A percentile compares a stretch with the other conserved stretches of the same genome.
These are phyloP conservation scores for Triglochin maritima DNA, from an alignment of 106 monocot species.

Conservation along the genomic window DNA sequence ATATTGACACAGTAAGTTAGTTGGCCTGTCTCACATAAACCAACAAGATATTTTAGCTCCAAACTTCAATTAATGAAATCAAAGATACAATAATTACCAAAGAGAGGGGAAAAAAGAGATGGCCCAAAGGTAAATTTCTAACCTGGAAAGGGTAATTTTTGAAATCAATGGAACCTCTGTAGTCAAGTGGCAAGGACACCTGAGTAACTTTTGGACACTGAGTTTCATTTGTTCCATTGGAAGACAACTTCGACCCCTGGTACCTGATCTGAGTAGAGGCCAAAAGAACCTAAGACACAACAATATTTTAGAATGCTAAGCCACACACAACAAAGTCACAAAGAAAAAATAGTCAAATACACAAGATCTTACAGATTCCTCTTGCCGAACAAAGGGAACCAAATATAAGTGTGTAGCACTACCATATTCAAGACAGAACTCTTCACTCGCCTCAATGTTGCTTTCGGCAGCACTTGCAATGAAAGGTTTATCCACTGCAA, in stretches of 20 bases:
- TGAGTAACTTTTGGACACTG: constrained; percentile 41
- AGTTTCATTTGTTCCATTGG: constrained; percentile 14
- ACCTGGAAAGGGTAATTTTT: constrained; percentile 80
- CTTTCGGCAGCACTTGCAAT: constrained; percentile 31
- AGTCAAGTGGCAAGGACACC: constrained; percentile 63
- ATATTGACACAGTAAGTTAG: too few relatives aligned
- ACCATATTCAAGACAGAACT: constrained; percentile 86
- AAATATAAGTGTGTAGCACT: constrained; percentile 84
- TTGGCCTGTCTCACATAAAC: too few relatives aligned
- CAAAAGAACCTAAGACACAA: constrained; percentile 43
- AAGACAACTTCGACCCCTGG: constrained; percentile 30
- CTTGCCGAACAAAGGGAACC: constrained; percentile 70
- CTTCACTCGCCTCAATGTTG: constrained; percentile 26
- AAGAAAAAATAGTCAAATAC: not conserved
- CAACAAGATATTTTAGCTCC: too few relatives aligned
- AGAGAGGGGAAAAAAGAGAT: not conserved
- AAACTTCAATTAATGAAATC: too few relatives aligned
- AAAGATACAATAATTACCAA: not conserved
- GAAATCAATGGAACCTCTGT: constrained; percentile 71
- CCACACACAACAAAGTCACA: not conserved
- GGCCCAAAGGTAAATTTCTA: constrained; percentile 9
- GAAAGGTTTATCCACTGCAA: constrained; percentile 84
- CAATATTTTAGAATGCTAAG: not conserved
- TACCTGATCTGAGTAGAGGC: constrained; percentile 62
- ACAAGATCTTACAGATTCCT: constrained; percentile 52